These are phyloP conservation scores for Malassezia sympodialis DNA, from an alignment of 1,284 basidiomycete genomes.

Conservation along the genomic window DNA sequence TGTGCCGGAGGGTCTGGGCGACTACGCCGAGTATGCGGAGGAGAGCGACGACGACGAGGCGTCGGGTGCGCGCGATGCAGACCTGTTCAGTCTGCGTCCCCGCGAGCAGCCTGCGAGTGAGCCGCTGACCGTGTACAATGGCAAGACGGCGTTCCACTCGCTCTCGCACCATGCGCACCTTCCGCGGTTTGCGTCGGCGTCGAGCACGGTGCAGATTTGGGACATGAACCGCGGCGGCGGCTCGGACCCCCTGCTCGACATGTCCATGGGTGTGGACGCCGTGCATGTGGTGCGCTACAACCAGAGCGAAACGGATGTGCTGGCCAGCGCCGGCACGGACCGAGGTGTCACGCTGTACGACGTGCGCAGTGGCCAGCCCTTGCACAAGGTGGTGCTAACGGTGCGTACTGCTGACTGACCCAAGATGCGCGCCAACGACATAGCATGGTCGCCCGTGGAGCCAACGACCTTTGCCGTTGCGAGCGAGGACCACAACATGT, in stretches of 20 bases:
- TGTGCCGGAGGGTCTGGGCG: constrained; percentile 43
- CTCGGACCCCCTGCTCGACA: constrained; percentile 53
- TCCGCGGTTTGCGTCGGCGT: constrained; percentile 83
- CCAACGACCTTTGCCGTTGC: constrained; percentile 83
- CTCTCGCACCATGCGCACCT: constrained; percentile 87
- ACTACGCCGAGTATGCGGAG: constrained; percentile 30
- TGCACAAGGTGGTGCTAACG: constrained; percentile 80
- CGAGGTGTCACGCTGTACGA: constrained; percentile 93
- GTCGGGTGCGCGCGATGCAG: constrained; percentile 27
- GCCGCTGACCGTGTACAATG: constrained; percentile 39
- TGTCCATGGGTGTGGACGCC: constrained; percentile 59
- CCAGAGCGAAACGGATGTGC: constrained; percentile 78
- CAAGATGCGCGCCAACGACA: constrained; percentile 59
- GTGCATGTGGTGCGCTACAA: constrained; percentile 84
- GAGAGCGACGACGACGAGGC: constrained; percentile 34
- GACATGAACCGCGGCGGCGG: constrained; percentile 72
- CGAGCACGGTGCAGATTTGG: constrained; percentile 89
- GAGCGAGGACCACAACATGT: constrained; percentile 95
- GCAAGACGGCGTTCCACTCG: constrained; percentile 55
- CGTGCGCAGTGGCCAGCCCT: constrained; percentile 85
- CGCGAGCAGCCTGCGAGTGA: constrained; percentile 27
- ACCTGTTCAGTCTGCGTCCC: constrained; percentile 33
- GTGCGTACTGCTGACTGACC: constrained; percentile 50
- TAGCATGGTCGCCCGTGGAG: constrained; percentile 90
- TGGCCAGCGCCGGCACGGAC: constrained; percentile 86